Conservation (phyloP, 2,329 filamentous ascomycete species). For the Ophiosphaerella herpotricha region DNA sequence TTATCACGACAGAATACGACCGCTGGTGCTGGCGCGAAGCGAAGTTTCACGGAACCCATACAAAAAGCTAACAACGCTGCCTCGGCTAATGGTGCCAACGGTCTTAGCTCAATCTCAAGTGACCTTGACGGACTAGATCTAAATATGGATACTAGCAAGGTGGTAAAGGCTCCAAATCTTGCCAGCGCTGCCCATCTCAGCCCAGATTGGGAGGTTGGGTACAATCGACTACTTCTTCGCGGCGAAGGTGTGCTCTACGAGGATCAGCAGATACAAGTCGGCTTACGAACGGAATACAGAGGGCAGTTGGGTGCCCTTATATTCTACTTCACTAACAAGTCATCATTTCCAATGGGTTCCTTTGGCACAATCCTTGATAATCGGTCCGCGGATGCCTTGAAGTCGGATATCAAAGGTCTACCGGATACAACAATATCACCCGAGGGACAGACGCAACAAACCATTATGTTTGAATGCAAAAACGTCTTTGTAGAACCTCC, state of each 20-base stretch:
- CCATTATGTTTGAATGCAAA: slow-evolving; percentile 90
- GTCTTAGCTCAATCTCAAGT: slow-evolving; percentile 57
- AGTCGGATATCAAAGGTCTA: slow-evolving; percentile 84
- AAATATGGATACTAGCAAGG: slow-evolving; percentile 62
- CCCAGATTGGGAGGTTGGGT: slow-evolving; percentile 92
- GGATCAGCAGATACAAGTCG: slow-evolving; percentile 91
- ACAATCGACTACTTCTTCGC: slow-evolving; percentile 77
- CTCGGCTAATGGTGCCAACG: slow-evolving; percentile 50
- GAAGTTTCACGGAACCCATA: slow-evolving; percentile 71
- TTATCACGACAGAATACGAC: slow-evolving; percentile 68
- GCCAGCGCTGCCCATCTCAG: slow-evolving; percentile 91
- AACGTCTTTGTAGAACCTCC: slow-evolving; percentile 81
- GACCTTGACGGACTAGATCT: slow-evolving; percentile 81
- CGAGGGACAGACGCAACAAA: slow-evolving; percentile 83
- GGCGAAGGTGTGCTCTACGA: slow-evolving; percentile 91
- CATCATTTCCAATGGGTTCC: slow-evolving; percentile 78
- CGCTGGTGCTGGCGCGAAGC: slow-evolving; percentile 78
- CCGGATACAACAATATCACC: slow-evolving; percentile 80
- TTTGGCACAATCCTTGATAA: slow-evolving; percentile 95
- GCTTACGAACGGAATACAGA: slow-evolving; percentile 89
- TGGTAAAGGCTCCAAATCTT: slow-evolving; percentile 75
- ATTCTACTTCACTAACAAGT: slow-evolving; percentile 95
- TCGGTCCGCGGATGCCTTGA: slow-evolving; percentile 66
- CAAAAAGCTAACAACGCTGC: slow-evolving; percentile 34
- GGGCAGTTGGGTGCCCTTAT: slow-evolving; percentile 96